Evolutionary conservation across 1,284 basidiomycete genomes (phyloP).

Genomic region (Ceratobasidium sp.): DNA sequence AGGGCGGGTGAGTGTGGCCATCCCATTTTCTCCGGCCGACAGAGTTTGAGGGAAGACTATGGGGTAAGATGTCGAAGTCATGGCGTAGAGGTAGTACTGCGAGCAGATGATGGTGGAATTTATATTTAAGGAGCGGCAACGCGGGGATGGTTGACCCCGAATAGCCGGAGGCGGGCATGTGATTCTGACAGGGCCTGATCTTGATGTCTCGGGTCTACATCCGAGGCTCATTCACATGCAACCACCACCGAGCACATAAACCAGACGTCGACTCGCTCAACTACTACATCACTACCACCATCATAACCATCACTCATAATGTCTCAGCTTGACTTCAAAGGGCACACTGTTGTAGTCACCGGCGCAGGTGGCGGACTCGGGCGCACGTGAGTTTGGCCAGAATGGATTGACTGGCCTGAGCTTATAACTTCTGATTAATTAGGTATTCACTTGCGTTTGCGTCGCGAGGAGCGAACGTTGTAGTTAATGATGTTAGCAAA

Average conservation of each 20-base stretch:
- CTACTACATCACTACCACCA: neutral
- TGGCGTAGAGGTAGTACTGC: conserved; percentile 1
- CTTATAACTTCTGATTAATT: conserved; percentile 23
- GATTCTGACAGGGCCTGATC: conserved; percentile 8
- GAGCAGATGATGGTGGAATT: neutral
- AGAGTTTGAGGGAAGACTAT: conserved; percentile 32
- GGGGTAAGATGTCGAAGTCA: conserved; percentile 29
- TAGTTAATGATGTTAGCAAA: conserved; percentile 94
- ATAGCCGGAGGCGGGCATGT: conserved; percentile 25
- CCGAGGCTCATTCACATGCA: conserved; percentile 33
- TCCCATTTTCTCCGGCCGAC: conserved; percentile 37
- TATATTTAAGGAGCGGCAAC: neutral
- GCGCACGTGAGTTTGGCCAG: conserved; percentile 73
- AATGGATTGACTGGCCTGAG: neutral
- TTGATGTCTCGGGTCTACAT: conserved; percentile 10
- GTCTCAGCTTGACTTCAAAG: conserved; percentile 79
- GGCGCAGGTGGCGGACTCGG: conserved; percentile 97
- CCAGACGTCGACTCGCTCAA: conserved; percentile 2
- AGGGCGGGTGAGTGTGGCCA: conserved; percentile 47
- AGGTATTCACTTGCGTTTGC: conserved; percentile 95
- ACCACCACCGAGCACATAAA: conserved; percentile 30
- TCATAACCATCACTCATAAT: conserved; percentile 40
- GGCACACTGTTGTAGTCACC: conserved; percentile 93
- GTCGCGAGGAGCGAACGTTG: conserved; percentile 90
- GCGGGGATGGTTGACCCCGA: conserved; percentile 16